Evolutionary conservation across 2,329 filamentous ascomycete genomes (phyloP), one percentile per base, ranked within the genome.

Genomic region (Eurotiales sp.): DNA sequence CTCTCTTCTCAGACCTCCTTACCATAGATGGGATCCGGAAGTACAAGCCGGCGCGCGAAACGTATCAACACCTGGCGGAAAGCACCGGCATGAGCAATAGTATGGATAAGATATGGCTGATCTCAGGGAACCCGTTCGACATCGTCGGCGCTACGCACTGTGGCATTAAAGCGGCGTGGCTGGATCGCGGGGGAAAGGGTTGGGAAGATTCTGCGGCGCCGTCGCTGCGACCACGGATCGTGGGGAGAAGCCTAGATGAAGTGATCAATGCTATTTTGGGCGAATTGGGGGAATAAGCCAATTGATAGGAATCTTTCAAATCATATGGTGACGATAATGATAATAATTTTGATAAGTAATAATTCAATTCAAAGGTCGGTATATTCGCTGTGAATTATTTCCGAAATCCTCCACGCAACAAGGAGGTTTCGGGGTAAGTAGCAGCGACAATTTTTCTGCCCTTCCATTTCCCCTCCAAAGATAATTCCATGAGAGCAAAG

Each of bases 51-150:
- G 75, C 81, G 34, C 78, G 74, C 1, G 77, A 75, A 46, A 76
- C 79, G 2, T 90, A 90, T 61, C 56, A 72, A n/a, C 74, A 86
- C 62, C 69, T 88, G 21, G 74, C 79, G 1, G 57, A 74, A 56
- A 71, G 72, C 30, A 72, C 77, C n/a, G 2, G 77, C 77, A 3
- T n/a, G n/a, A n/a, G n/a, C n/a, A 78, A 77, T 58, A 58, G 69
- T 15, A 71, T 75, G 56, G 69, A 64, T 1, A 71, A 78, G 22
- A 74, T 89, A 12, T 89, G 86, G 84, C 67, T 90, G 7, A 77
- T 91, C 5, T 86, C 79, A 57, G 80, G 81, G 1, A 90, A 90
- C 62, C 83, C 87, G 2, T 90, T 90, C 63, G 87, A 90, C 63
- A 72, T 86, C 14, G 77, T 83, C 0, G 87, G 87, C 0, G 83